phyloP scores from a whole-genome alignment of 768 basidiomycete genomes.

The Hygrophorus pudorinus region DNA sequence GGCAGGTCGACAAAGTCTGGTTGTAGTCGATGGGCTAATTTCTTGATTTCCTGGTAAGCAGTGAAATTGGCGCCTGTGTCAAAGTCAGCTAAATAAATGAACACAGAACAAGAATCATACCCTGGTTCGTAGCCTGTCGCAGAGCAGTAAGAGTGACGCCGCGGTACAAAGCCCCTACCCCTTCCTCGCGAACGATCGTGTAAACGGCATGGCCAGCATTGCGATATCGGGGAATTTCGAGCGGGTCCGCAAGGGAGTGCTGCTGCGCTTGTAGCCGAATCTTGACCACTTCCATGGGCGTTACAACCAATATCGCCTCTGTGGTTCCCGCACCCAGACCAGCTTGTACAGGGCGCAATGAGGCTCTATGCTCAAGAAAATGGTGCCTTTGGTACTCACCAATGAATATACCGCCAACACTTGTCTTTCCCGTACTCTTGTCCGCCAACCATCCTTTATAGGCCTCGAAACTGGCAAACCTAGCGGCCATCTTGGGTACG shows the following conservation, averaged over 20 bases:
- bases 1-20: conserved; percentile 75
- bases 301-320: conserved; percentile 90
- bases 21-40: conserved; percentile 64
- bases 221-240: conserved; percentile 87
- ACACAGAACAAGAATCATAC: conserved; percentile 24
- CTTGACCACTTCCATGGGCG: conserved; percentile 99
- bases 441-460: conserved; percentile 83
- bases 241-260: conserved; percentile 92
- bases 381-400: conserved; percentile 37
- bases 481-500: conserved; percentile 98
- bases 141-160: conserved; percentile 91
- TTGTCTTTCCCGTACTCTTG: conserved; percentile 68
- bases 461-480: conserved; percentile 94
- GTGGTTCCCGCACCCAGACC: conserved; percentile 93
- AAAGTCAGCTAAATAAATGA: neutral
- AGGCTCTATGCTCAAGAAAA: conserved; percentile 2
- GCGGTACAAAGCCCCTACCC: conserved; percentile 73
- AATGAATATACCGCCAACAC: conserved; percentile 73
- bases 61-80: conserved; percentile 87
- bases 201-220: conserved; percentile 97
- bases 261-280: conserved; percentile 96
- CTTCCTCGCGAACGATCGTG: conserved; percentile 90
- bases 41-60: conserved; percentile 95
- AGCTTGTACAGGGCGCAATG: conserved; percentile 34
- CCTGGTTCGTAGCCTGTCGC: conserved; percentile 96